Percentiles rank a stretch among this genome's conserved stretches.
phyloP scores from a whole-genome alignment of 192 early-diverging fungal species.

The Martensiomyces pterosporus region DNA sequence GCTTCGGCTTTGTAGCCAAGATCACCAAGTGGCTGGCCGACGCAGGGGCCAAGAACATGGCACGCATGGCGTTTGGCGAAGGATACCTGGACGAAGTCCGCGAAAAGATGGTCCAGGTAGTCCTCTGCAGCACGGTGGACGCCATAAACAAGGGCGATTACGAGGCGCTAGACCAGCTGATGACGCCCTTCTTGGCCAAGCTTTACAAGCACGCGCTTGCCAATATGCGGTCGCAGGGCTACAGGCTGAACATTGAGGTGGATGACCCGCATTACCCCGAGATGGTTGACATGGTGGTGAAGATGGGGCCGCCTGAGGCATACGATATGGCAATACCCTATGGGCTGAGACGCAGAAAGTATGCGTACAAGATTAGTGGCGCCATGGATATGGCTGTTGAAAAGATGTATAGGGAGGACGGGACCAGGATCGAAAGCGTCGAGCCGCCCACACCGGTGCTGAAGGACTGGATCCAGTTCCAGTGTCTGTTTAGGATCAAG shows the following conservation, averaged over 20 bases:
- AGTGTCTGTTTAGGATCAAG: slow-evolving; percentile 5
- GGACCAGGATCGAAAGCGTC: background rate
- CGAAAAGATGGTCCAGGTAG: slow-evolving; percentile 8
- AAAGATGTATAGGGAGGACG: too few relatives aligned
- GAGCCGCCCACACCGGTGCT: background rate
- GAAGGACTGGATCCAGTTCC: background rate
- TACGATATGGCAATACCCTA: slow-evolving; percentile 14
- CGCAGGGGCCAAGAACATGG: background rate
- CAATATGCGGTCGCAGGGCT: slow-evolving; percentile 13
- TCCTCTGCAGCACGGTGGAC: slow-evolving; percentile 3
- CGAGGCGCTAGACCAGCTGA: slow-evolving; percentile 7
- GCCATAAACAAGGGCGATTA: slow-evolving; percentile 17
- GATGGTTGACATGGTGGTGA: background rate
- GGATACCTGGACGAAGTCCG: slow-evolving; percentile 8
- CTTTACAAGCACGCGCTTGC: slow-evolving; percentile 20
- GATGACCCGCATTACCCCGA: background rate
- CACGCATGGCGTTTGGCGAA: background rate
- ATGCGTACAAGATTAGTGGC: background rate
- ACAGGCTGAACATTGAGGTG: slow-evolving; percentile 6
- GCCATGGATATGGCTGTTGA: background rate
- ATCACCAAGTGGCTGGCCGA: background rate
- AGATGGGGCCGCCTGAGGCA: slow-evolving; percentile 12
- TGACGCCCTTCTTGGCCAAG: slow-evolving; percentile 10
- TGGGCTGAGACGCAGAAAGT: slow-evolving; percentile 3
- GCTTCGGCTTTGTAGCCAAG: background rate